Evolutionary conservation across 345 rosid species (phyloP).

Genomic region (Corymbia maculata): DNA sequence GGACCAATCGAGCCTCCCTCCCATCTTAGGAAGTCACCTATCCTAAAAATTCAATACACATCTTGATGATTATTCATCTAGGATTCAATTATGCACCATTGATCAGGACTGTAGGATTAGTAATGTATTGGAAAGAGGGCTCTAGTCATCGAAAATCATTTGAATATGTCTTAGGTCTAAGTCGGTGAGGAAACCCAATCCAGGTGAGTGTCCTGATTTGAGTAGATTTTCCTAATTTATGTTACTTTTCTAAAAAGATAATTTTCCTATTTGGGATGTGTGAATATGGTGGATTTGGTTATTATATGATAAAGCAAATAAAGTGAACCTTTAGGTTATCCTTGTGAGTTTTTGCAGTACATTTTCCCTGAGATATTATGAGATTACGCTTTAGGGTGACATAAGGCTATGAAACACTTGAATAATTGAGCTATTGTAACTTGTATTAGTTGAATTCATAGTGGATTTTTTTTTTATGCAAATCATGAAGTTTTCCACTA

Average conservation of each 20-base stretch:
- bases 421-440: not conserved
- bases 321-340: accelerated
- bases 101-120: not conserved
- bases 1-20: too few relatives aligned
- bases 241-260: not conserved
- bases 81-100: not conserved
- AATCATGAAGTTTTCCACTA: too few relatives aligned
- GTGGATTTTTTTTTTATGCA: not conserved
- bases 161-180: not conserved
- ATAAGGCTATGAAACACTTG: not conserved
- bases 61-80: too few relatives aligned
- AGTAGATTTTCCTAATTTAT: not conserved
- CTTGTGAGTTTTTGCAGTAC: not conserved
- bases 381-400: not conserved
- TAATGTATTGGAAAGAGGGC: not conserved
- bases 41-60: not conserved
- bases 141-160: too few relatives aligned
- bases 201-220: not conserved
- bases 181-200: accelerated
- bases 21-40: not conserved
- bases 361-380: not conserved
- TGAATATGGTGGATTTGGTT: not conserved
- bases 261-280: not conserved
- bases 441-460: not conserved
- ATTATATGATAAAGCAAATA: not conserved